Conservation (phyloP, 768 basidiomycete genomes). For the Naematelia aurantialba region DNA sequence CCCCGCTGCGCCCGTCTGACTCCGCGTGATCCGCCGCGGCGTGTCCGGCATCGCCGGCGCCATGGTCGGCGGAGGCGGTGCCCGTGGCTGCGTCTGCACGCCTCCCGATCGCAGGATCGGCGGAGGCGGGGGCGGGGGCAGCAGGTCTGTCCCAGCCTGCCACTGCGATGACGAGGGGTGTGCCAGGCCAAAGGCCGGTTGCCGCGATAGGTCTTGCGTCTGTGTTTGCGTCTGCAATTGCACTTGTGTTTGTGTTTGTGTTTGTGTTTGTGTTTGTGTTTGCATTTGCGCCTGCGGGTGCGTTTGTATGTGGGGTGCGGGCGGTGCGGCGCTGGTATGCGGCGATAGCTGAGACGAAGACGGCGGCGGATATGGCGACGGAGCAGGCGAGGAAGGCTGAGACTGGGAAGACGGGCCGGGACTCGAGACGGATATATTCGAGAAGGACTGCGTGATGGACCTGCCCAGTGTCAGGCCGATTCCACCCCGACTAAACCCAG, state of each 20-base stretch:
- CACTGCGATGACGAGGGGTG: slow-evolving; percentile 40
- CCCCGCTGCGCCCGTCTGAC: slow-evolving; percentile 18
- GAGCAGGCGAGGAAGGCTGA: slow-evolving; percentile 9
- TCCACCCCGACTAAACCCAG: too few relatives aligned
- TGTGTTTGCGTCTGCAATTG: not conserved
- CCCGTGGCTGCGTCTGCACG: slow-evolving; percentile 17
- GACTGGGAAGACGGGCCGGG: not conserved
- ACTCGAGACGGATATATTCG: not conserved
- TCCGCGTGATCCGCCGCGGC: slow-evolving; percentile 39
- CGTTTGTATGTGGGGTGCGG: slow-evolving; percentile 2
- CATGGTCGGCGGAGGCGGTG: slow-evolving; percentile 14
- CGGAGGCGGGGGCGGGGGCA: slow-evolving; percentile 46
- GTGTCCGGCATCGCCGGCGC: slow-evolving; percentile 13
- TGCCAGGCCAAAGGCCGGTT: slow-evolving; percentile 28
- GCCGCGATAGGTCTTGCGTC: not conserved
- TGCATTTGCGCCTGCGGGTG: too few relatives aligned
- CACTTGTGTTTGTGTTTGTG: too few relatives aligned
- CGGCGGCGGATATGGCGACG: slow-evolving; percentile 1
- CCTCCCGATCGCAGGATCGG: slow-evolving; percentile 38
- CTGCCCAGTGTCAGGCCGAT: too few relatives aligned
- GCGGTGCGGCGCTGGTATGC: slow-evolving; percentile 3
- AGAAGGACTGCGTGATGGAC: not conserved
- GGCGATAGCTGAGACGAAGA: not conserved
- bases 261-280: too few relatives aligned
- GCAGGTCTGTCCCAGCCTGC: slow-evolving; percentile 40